Evolutionary conservation across 345 rosid genomes (phyloP), one percentile per base, ranked within the genome.

Genomic region (Arabis alpina): DNA sequence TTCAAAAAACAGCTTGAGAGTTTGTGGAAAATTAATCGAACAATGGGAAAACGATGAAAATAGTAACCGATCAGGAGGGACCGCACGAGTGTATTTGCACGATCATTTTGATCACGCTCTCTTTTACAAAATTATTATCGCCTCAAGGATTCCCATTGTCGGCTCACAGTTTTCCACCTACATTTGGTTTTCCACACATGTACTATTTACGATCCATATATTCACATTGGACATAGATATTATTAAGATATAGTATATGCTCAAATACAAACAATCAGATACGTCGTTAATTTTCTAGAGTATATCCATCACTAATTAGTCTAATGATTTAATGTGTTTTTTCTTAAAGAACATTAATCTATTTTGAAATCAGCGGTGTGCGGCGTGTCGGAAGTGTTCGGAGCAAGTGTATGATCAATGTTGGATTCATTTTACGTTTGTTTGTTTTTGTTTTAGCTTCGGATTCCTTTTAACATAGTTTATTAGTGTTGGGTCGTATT

Each of bases 11-110:
- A 39, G 25, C 48, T 37, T 54, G 25, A n/a, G 39, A 71, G 24
- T 53, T 13, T 32, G 41, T 34, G 44, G 3, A 34, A 23, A 24
- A 23, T 14, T 25, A 55, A 63, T 54, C 15, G 30, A 63, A 64
- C 50, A 72, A 51, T 47, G 42, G 63, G 36, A 54, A 54, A 36
- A 55, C 37, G 43, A 72, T 64, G 64, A 55, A 64, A 37, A 48
- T 47, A 64, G 70, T 64, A 64, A 64, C 53, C 27, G 40, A 36
- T 36, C 40, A 72, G 67, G 59, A 73, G 71, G 71, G 71, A 64
- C 71, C 59, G 76, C 76, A 73, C 76, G 76, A 73, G 59, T 73
- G 71, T 43, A 19, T 56, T 6, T 37, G 76, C 65, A 48, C 52
- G 47, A 28, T 28, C 8, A 44, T 48, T 53, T 66, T 41, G 6